These are phyloP conservation scores for Suillus lakei DNA, from an alignment of 768 basidiomycete genomes.

Conservation along the genomic window DNA sequence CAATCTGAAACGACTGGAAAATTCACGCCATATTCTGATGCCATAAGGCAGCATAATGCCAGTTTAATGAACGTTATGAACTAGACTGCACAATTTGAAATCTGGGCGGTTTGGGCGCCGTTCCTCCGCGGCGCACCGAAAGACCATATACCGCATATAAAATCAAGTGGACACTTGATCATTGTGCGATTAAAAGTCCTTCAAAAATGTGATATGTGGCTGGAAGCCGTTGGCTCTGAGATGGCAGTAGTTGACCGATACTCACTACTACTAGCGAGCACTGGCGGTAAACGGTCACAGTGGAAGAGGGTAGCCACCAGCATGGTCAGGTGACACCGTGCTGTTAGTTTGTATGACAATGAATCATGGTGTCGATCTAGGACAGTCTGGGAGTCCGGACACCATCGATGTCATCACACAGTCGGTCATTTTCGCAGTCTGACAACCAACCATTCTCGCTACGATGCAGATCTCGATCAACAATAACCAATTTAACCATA, in stretches of 20 bases:
- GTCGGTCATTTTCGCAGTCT: background rate
- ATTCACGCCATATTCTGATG: background rate
- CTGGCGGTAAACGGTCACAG: background rate
- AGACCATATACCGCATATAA: background rate
- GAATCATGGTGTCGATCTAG: background rate
- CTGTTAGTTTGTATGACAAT: background rate
- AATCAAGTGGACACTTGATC: background rate
- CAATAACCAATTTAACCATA: background rate
- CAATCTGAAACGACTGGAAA: background rate
- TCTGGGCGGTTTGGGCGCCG: background rate
- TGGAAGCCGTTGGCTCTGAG: background rate
- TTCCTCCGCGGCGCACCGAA: background rate
- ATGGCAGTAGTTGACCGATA: background rate
- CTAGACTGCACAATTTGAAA: background rate
- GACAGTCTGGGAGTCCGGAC: background rate
- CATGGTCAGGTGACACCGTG: background rate
- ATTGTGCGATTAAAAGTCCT: background rate
- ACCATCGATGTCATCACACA: background rate
- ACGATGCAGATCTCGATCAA: background rate
- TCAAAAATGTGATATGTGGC: background rate
- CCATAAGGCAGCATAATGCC: background rate
- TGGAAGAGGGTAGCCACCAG: background rate
- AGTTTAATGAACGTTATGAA: background rate
- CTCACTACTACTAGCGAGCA: background rate
- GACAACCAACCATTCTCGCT: background rate